Conservation (phyloP, 257 asterid genomes). For the Solanum sejunctum region DNA sequence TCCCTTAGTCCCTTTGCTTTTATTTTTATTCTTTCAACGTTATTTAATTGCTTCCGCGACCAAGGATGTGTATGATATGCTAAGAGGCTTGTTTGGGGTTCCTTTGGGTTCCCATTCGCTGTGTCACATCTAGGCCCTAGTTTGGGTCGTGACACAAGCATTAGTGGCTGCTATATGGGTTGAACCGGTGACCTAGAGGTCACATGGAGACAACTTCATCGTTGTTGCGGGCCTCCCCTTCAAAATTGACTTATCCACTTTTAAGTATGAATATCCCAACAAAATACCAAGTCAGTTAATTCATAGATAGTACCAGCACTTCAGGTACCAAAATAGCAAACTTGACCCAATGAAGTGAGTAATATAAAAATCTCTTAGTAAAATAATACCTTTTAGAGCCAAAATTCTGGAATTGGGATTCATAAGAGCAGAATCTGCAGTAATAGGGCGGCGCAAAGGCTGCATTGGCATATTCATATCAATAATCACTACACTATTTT, state of each 20-base stretch:
- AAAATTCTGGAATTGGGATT: conserved; percentile 79
- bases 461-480: conserved; percentile 97
- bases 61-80: no score
- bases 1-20: no score
- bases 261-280: neutral
- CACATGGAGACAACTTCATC: neutral
- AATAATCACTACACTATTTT: conserved; percentile 82
- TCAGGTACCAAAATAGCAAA: neutral
- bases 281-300: neutral
- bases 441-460: conserved; percentile 95
- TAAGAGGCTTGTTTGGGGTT: no score
- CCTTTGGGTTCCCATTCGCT: no score
- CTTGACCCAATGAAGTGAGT: neutral
- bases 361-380: neutral
- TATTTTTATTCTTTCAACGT: no score
- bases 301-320: neutral
- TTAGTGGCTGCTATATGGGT: neutral
- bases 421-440: conserved; percentile 99
- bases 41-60: no score
- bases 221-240: neutral
- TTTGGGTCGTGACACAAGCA: neutral
- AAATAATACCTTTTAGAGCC: conserved; percentile 76
- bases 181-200: neutral
- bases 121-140: no score
- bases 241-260: neutral